Evolutionary conservation across 768 basidiomycete genomes (phyloP).

Genomic region (Phylloporus arenicola): DNA sequence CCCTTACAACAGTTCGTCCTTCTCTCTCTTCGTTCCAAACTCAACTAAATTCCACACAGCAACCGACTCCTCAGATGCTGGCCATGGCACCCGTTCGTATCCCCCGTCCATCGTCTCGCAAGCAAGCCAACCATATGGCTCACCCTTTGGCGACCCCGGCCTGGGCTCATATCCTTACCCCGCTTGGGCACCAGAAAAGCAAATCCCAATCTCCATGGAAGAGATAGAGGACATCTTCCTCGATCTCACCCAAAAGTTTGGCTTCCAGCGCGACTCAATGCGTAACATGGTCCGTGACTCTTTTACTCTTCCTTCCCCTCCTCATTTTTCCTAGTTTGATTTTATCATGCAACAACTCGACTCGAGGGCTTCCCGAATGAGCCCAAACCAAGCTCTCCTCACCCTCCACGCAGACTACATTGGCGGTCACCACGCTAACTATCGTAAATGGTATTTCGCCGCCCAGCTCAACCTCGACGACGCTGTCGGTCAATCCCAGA

Average conservation of each 20-base stretch:
- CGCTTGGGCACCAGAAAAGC: slow-evolving; percentile 89
- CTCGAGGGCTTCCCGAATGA: slow-evolving; percentile 97
- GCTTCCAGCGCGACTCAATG: slow-evolving; percentile 95
- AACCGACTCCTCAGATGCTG: slow-evolving; percentile 26
- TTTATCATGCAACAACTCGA: slow-evolving; percentile 98
- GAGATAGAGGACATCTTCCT: slow-evolving; percentile 99
- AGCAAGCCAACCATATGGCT: slow-evolving; percentile 51
- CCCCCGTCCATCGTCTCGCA: slow-evolving; percentile 58
- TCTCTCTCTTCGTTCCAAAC: neutral
- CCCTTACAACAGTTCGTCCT: slow-evolving; percentile 17
- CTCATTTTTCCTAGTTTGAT: slow-evolving; percentile 62
- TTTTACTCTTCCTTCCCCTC: neutral
- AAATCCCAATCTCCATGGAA: slow-evolving; percentile 95
- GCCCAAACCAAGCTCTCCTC: slow-evolving; percentile 90
- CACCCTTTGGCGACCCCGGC: slow-evolving; percentile 55
- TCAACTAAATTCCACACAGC: slow-evolving; percentile 9
- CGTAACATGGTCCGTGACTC: slow-evolving; percentile 72
- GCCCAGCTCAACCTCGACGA: slow-evolving; percentile 99
- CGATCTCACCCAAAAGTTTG: slow-evolving; percentile 97
- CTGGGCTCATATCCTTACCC: slow-evolving; percentile 73
- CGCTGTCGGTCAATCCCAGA: slow-evolving; percentile 91
- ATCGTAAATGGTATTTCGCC: slow-evolving; percentile 99
- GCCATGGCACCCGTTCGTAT: slow-evolving; percentile 40
- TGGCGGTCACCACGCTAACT: slow-evolving; percentile 97
- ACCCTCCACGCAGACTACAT: slow-evolving; percentile 99